phyloP scores from a whole-genome alignment of 495 filamentous ascomycete species.

The Polyplosphaeria fusca region DNA sequence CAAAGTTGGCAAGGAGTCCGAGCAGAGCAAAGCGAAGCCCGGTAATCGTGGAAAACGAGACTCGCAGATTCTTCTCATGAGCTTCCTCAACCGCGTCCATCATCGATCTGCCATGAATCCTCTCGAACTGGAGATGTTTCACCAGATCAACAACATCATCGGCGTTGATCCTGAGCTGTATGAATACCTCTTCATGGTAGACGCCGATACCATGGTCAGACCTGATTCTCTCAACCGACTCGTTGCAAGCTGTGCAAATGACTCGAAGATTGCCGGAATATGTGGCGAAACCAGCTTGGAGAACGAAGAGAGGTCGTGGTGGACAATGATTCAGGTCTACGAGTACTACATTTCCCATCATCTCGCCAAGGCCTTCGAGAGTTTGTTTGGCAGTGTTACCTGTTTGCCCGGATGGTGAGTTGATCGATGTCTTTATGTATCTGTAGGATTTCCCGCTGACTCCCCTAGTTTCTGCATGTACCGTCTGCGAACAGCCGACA shows the following conservation, averaged over 20 bases:
- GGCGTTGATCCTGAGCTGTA: constrained; percentile 96
- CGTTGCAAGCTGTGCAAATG: constrained; percentile 88
- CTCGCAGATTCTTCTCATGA: constrained; percentile 96
- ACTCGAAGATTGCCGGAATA: constrained; percentile 94
- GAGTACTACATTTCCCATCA: constrained; percentile 98
- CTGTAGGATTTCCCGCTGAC: constrained; percentile 38
- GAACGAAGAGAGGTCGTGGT: constrained; percentile 92
- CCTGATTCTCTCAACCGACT: constrained; percentile 91
- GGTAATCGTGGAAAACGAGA: constrained; percentile 99
- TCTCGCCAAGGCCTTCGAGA: constrained; percentile 90
- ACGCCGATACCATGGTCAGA: constrained; percentile 92
- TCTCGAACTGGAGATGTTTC: constrained; percentile 95
- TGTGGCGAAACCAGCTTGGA: constrained; percentile 96
- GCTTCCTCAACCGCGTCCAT: constrained; percentile 96
- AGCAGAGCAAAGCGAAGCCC: constrained; percentile 86
- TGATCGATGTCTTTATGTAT: constrained; percentile 5
- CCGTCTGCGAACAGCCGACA: constrained; percentile 86
- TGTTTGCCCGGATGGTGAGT: constrained; percentile 98
- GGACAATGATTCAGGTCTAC: constrained; percentile 99
- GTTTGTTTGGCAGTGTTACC: constrained; percentile 89
- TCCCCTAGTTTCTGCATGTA: constrained; percentile 92
- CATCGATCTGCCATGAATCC: constrained; percentile 96
- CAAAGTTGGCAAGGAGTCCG: constrained; percentile 95
- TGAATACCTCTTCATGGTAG: constrained; percentile 95
- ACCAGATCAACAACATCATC: constrained; percentile 99